A percentile compares a stretch with the other conserved stretches of the same genome.
Conservation (phyloP, 495 filamentous ascomycete genomes). For the Collariella sp. region DNA sequence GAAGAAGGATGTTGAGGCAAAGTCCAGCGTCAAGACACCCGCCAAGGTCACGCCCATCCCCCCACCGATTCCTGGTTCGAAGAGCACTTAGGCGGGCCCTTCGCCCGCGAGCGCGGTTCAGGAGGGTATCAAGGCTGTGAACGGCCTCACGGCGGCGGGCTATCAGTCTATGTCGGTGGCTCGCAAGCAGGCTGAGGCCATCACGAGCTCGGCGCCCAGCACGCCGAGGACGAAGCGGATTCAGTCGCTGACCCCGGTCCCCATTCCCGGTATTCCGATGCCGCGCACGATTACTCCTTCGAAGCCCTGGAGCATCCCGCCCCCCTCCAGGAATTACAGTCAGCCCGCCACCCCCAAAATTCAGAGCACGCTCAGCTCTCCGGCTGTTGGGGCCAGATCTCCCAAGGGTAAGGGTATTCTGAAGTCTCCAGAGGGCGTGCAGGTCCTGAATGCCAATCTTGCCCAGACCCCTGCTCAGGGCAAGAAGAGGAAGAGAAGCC, state of each 20-base stretch:
- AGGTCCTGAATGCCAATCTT: not conserved
- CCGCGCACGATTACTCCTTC: not conserved
- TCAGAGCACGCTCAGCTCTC: not conserved
- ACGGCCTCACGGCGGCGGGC: not conserved
- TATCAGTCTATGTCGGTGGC: conserved; percentile 13
- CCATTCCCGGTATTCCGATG: not conserved
- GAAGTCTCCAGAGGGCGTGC: conserved; percentile 2
- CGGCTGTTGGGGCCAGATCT: not conserved
- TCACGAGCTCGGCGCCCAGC: not conserved
- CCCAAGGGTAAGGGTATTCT: conserved; percentile 8
- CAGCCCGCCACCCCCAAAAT: not conserved
- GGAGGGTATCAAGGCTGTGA: not conserved
- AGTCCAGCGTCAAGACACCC: conserved; percentile 5
- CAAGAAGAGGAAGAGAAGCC: not conserved
- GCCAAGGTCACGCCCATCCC: conserved; percentile 34
- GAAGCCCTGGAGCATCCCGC: not conserved
- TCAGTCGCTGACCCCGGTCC: not conserved
- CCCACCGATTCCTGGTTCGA: conserved; percentile 28
- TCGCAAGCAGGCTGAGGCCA: conserved; percentile 1
- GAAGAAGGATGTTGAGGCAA: conserved; percentile 1
- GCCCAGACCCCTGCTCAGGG: not conserved
- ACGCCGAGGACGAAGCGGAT: conserved; percentile 1
- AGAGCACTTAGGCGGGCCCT: conserved; percentile 21
- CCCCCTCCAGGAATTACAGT: not conserved
- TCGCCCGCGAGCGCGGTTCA: conserved; percentile 7